Evolutionary conservation across 495 filamentous ascomycete genomes (phyloP).

Genomic region (Lophiostoma macrostomum): DNA sequence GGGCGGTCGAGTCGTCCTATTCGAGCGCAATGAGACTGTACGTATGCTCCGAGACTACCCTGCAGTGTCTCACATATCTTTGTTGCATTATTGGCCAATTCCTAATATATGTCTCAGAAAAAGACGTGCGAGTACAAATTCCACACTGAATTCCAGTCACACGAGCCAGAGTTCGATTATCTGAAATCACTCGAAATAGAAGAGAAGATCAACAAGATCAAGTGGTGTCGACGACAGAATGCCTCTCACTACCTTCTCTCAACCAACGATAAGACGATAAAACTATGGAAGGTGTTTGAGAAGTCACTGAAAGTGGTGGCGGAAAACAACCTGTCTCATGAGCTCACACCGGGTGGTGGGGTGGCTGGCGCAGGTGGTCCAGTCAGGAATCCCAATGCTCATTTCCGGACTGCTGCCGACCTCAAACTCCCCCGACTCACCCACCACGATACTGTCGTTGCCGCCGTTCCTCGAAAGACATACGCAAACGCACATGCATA

Average conservation of each 20-base stretch:
- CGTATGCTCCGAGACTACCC: constrained; percentile 42
- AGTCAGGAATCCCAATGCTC: constrained; percentile 62
- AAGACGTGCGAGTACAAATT: constrained; percentile 99
- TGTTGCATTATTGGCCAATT: not conserved
- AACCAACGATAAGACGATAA: constrained; percentile 99
- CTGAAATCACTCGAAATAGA: constrained; percentile 98
- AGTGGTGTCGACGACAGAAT: constrained; percentile 98
- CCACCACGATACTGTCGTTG: constrained; percentile 97
- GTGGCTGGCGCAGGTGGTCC: constrained; percentile 71
- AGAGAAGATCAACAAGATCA: constrained; percentile 99
- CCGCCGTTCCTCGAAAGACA: constrained; percentile 88
- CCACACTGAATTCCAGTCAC: constrained; percentile 98
- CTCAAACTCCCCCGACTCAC: constrained; percentile 93
- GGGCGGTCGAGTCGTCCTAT: constrained; percentile 91
- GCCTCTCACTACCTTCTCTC: constrained; percentile 97
- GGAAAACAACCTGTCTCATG: constrained; percentile 96
- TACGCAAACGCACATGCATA: constrained; percentile 99
- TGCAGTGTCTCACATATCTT: too few species aligned
- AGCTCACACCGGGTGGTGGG: constrained; percentile 77
- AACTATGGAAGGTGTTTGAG: constrained; percentile 99
- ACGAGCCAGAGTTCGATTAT: constrained; percentile 99
- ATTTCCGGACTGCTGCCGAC: constrained; percentile 75
- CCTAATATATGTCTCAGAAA: constrained; percentile 60
- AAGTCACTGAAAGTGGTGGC: constrained; percentile 98
- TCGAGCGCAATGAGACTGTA: constrained; percentile 97